Percentiles rank a stretch among this genome's conserved stretches.
Conservation (phyloP, 208 protist genomes). For the Crithidia thermophila region DNA sequence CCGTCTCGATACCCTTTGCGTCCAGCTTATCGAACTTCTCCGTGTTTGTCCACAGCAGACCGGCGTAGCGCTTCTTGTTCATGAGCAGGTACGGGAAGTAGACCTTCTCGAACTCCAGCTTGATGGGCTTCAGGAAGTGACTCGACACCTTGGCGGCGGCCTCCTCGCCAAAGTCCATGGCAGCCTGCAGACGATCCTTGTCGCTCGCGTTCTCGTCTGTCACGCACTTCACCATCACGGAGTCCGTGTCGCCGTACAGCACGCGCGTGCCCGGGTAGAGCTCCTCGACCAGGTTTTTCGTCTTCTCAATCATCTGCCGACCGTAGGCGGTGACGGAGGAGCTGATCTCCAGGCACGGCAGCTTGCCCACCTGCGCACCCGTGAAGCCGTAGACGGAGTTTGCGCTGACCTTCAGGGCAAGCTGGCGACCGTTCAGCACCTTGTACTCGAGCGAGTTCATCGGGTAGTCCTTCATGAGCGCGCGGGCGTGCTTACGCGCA, state of each 20-base stretch:
- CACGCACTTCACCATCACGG: constrained; percentile 98
- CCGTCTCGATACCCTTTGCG: constrained; percentile 99
- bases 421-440: constrained; percentile 98
- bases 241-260: constrained; percentile 99
- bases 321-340: constrained; percentile 98
- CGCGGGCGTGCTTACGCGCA: constrained; percentile 73
- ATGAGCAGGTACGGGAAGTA: constrained; percentile 99
- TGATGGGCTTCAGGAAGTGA: constrained; percentile 96
- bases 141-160: constrained; percentile 93
- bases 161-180: constrained; percentile 85
- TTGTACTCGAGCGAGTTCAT: constrained; percentile 87
- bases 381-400: constrained; percentile 99
- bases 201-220: constrained; percentile 66
- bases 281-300: constrained; percentile 92
- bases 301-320: constrained; percentile 99
- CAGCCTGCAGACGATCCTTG: constrained; percentile 61
- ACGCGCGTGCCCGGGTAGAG: constrained; percentile 98
- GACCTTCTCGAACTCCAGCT: constrained; percentile 99
- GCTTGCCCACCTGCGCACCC: constrained; percentile 97
- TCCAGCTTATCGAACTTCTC: constrained; percentile 99
- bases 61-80: constrained; percentile 99
- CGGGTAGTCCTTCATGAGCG: constrained; percentile 85
- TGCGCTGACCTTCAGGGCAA: constrained; percentile 99
- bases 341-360: constrained; percentile 98
- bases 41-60: constrained; percentile 98